Percentiles rank a stretch among this genome's conserved stretches.
These are phyloP conservation scores for Colletotrichum acutatum DNA, from an alignment of 2,329 filamentous ascomycete genomes.

Conservation along the genomic window DNA sequence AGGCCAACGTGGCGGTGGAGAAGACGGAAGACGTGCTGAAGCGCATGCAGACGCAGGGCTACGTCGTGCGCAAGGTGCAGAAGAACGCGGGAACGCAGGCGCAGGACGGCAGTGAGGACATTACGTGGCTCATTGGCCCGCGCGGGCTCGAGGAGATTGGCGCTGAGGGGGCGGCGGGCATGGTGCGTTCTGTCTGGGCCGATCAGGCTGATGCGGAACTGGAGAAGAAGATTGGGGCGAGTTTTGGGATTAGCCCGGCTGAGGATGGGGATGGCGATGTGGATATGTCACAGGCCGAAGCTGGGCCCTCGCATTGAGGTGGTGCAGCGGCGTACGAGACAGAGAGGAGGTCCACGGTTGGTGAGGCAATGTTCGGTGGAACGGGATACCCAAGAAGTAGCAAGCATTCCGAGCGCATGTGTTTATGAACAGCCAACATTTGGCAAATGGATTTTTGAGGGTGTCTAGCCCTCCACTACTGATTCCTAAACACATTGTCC, in stretches of 20 bases:
- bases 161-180: conserved; percentile 75
- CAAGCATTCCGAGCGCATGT: conserved; percentile 3
- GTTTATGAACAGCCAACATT: conserved; percentile 12
- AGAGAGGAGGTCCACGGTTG: conserved; percentile 36
- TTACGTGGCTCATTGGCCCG: conserved; percentile 87
- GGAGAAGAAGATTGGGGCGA: conserved; percentile 69
- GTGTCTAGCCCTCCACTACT: conserved; percentile 26
- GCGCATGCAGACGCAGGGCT: conserved; percentile 83
- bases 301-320: conserved; percentile 32
- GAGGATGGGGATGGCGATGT: conserved; percentile 40
- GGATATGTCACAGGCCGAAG: conserved; percentile 23
- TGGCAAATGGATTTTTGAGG: conserved; percentile 61
- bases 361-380: not conserved
- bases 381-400: conserved; percentile 23
- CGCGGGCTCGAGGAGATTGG: conserved; percentile 88
- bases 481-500: not conserved
- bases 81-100: conserved; percentile 56
- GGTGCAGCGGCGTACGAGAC: conserved; percentile 26
- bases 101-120: conserved; percentile 75
- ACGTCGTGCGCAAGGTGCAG: conserved; percentile 81
- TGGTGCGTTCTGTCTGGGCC: conserved; percentile 73
- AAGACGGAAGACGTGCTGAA: conserved; percentile 81
- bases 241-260: conserved; percentile 61
- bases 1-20: conserved; percentile 78
- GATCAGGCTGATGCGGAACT: conserved; percentile 61